Evolutionary conservation across 2,329 filamentous ascomycete species (phyloP), one percentile per base, ranked within the genome.

Genomic region (Pseudogymnoascus sp.): DNA sequence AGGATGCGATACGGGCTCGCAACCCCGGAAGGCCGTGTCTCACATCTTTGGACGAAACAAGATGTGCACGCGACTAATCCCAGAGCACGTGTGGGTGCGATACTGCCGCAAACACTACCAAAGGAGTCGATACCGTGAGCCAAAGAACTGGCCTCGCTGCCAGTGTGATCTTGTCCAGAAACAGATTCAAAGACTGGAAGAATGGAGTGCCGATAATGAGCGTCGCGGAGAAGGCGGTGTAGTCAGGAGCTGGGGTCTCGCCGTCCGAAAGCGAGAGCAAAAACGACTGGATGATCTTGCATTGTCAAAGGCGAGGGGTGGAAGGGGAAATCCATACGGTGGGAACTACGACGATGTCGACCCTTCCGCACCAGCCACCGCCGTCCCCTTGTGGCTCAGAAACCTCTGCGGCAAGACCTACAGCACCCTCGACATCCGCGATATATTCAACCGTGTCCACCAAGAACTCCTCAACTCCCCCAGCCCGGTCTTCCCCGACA

Each of bases 11-110:
- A 87, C 84, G 0, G 80, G 80, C 3, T 85, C 84, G 4, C 80
- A 84, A 63, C 81, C 82, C 23, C 84, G 90, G 59, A 93, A 93
- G 75, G 86, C 88, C 4, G 88, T 93, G 64, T 91, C 88, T 0
- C 89, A 95, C 70, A 83, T 93, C 63, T 93, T 93, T 68, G 90
- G 90, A 21, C 84, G 91, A 38, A 95, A 95, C 79, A 95, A 95
- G 75, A 80, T 83, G 6, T 88, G 86, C 70, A 95, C 90, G 0
- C 82, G 87, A 36, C 79, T 81, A 49, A 90, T 95, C 59, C 88
- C 88, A 0, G 76, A 82, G 5, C 75, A 83, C 21, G 82, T 90
- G 1, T 93, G 89, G 89, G 84, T 91, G 0, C 84, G 88, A 69
- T 88, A 85, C 72, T 95, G 91, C 73, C 84, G 90, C 37, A 93